Evolutionary conservation across 169 alveolate genomes (phyloP).

Genomic region (Plasmodium knowlesi): DNA sequence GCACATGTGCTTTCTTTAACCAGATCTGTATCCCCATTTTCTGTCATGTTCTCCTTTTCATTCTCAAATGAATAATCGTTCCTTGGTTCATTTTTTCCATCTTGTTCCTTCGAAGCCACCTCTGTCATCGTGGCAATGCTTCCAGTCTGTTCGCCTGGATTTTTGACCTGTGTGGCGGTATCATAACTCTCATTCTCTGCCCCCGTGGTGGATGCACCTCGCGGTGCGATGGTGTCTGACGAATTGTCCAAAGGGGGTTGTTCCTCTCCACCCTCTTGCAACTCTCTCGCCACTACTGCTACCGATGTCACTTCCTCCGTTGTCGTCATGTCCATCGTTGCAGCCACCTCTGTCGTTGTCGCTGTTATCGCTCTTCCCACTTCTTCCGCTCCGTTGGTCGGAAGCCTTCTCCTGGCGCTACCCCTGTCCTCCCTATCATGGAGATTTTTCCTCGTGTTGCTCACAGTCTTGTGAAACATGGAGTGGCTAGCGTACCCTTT

Average conservation of each 20-base stretch:
- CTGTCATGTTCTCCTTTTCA: background rate
- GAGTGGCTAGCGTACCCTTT: constrained; percentile 11
- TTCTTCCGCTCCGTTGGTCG: background rate
- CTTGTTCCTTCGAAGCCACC: background rate
- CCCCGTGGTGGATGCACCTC: background rate
- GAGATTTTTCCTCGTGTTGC: background rate
- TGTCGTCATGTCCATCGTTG: too few species aligned
- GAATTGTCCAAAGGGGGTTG: background rate
- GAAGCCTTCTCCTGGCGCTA: background rate
- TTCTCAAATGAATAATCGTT: background rate
- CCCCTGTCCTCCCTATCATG: background rate
- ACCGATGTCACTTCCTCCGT: too few species aligned
- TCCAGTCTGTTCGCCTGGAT: background rate
- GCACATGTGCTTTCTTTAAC: background rate
- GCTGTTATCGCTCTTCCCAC: background rate
- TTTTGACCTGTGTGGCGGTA: background rate
- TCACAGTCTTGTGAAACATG: background rate
- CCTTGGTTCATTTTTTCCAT: background rate
- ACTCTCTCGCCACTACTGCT: background rate
- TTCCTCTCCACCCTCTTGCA: background rate
- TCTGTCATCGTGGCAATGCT: background rate
- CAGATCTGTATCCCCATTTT: background rate
- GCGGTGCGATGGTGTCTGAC: background rate
- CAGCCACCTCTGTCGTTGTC: background rate
- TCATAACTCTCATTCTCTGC: background rate